Conservation (phyloP, 2,329 filamentous ascomycete genomes). For the Fusarium zealandicum region DNA sequence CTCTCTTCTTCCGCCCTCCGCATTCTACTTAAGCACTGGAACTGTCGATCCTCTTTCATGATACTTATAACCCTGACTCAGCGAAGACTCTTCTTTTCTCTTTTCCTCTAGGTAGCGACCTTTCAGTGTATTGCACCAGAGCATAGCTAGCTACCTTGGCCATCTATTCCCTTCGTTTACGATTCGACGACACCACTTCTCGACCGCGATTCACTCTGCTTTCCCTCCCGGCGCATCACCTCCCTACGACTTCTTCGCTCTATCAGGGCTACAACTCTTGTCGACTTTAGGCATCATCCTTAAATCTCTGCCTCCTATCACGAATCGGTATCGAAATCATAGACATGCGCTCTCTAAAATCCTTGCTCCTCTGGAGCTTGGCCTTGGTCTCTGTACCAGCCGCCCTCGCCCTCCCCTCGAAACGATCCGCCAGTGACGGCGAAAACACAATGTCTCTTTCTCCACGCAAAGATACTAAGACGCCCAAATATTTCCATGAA, state of each 20-base stretch:
- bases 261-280: background rate
- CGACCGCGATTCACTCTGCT: background rate
- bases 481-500: conserved; percentile 70
- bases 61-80: background rate
- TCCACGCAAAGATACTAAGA: conserved; percentile 27
- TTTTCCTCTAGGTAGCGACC: background rate
- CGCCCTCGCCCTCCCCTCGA: conserved; percentile 28
- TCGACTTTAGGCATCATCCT: background rate
- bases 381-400: conserved; percentile 30
- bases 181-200: background rate
- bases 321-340: background rate
- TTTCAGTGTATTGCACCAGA: background rate
- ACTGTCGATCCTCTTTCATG: background rate
- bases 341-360: conserved; percentile 36
- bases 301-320: background rate
- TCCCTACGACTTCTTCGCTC: background rate
- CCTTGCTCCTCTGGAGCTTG: conserved; percentile 39
- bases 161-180: background rate
- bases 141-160: no score
- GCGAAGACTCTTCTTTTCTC: background rate
- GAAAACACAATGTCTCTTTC: background rate
- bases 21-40: conserved; percentile 16
- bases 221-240: background rate
- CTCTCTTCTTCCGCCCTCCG: conserved; percentile 1
- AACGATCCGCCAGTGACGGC: background rate